Conservation (phyloP, 2,329 filamentous ascomycete species). For the Penicillium concentricum region DNA sequence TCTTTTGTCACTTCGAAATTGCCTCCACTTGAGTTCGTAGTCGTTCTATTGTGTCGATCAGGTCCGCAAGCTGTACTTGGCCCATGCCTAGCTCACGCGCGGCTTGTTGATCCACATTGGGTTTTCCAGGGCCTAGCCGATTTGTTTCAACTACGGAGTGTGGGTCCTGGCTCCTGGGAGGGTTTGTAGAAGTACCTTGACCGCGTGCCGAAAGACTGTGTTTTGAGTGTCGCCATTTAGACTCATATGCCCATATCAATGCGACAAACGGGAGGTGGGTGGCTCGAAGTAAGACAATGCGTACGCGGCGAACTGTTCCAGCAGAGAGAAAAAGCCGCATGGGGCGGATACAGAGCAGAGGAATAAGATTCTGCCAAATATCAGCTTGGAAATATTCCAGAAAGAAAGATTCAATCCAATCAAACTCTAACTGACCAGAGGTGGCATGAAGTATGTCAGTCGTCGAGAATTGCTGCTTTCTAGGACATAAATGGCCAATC, state of each 20-base stretch:
- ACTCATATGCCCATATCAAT: slow-evolving; percentile 57
- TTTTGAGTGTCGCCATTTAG: slow-evolving; percentile 27
- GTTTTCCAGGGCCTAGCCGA: slow-evolving; percentile 19
- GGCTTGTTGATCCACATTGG: slow-evolving; percentile 24
- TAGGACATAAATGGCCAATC: slow-evolving; percentile 45
- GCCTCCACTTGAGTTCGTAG: slow-evolving; percentile 37
- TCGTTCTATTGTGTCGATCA: slow-evolving; percentile 38
- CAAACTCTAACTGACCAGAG: slow-evolving; percentile 38
- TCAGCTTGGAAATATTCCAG: slow-evolving; percentile 15
- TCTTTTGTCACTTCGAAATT: slow-evolving; percentile 2
- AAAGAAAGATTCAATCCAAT: slow-evolving; percentile 7
- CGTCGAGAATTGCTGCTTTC: slow-evolving; percentile 48
- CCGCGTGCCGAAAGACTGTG: slow-evolving; percentile 22
- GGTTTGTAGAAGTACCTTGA: slow-evolving; percentile 19
- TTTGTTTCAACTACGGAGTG: slow-evolving; percentile 24
- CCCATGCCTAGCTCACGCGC: slow-evolving; percentile 23
- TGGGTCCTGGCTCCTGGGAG: slow-evolving; percentile 26
- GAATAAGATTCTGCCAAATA: slow-evolving; percentile 55
- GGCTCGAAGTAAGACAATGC: slow-evolving; percentile 59
- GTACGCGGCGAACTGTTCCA: slow-evolving; percentile 53
- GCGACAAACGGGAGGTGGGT: slow-evolving; percentile 60
- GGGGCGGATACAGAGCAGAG: slow-evolving; percentile 56
- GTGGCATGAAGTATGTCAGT: slow-evolving; percentile 49
- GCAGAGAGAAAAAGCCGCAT: slow-evolving; percentile 57
- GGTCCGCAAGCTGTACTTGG: slow-evolving; percentile 29